These are phyloP conservation scores for Magnaporthiopsis rhizophila DNA, from an alignment of 2,329 filamentous ascomycete genomes.

Conservation along the genomic window DNA sequence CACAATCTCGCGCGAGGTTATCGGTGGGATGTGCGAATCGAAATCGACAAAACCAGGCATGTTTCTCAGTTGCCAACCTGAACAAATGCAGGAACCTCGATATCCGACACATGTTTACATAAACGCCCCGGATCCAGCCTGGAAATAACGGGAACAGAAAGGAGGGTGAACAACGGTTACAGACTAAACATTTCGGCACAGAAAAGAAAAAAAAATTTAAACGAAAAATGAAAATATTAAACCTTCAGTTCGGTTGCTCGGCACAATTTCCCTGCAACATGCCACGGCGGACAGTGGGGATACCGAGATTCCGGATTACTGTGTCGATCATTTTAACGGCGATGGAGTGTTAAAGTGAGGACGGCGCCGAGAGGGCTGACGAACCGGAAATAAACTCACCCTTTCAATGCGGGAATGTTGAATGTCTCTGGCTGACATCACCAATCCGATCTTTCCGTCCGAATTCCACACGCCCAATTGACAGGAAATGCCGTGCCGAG, in stretches of 20 bases:
- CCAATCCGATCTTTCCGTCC: background rate
- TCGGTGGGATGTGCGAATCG: background rate
- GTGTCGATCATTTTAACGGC: background rate
- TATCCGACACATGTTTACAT: background rate
- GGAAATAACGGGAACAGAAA: background rate
- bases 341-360: background rate
- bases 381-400: background rate
- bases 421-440: background rate
- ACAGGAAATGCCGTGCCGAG: background rate
- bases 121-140: background rate
- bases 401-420: background rate
- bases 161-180: background rate
- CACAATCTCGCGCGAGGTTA: background rate
- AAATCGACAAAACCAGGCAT: background rate
- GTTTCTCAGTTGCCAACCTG: background rate
- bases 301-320: background rate
- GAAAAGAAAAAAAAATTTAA: too few species aligned
- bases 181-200: too few species aligned
- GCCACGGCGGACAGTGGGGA: background rate
- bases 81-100: background rate
- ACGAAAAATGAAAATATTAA: background rate
- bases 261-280: background rate
- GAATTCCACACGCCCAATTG: background rate
- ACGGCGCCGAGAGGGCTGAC: too few species aligned
- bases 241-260: background rate